phyloP scores from a whole-genome alignment of 1,139 yeast species.

The Kurtzmaniella natalensis region DNA sequence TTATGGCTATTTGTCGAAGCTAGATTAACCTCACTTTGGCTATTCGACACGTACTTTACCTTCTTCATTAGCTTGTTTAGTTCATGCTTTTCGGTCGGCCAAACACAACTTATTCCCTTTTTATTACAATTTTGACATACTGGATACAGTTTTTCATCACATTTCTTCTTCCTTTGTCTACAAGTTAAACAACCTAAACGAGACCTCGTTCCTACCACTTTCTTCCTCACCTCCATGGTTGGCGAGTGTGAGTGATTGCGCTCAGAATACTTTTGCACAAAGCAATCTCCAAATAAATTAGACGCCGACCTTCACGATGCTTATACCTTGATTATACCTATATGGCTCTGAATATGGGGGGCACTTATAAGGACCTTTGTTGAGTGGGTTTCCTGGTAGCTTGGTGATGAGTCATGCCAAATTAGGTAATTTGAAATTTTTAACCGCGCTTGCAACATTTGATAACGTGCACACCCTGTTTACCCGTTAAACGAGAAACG shows the following conservation, averaged over 20 bases:
- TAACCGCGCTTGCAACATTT: conserved; percentile 26
- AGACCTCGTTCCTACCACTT: conserved; percentile 20
- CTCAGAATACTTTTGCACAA: too few relatives aligned
- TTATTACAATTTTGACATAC: conserved; percentile 26
- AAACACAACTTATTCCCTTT: conserved; percentile 24
- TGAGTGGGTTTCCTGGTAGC: neutral
- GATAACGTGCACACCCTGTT: neutral
- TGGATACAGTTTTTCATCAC: conserved; percentile 38
- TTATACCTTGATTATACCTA: too few relatives aligned
- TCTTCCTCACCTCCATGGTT: conserved; percentile 1
- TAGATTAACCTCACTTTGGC: conserved; percentile 15
- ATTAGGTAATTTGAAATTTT: conserved; percentile 19
- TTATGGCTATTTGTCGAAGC: conserved; percentile 33
- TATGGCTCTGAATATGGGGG: too few relatives aligned
- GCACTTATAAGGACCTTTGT: too few relatives aligned
- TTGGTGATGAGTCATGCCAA: conserved; percentile 18
- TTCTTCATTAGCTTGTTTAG: conserved; percentile 20
- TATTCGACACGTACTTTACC: conserved; percentile 22
- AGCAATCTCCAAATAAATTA: too few relatives aligned
- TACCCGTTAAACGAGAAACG: neutral
- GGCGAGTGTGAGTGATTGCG: too few relatives aligned
- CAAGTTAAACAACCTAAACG: conserved; percentile 40
- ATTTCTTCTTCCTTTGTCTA: conserved; percentile 35
- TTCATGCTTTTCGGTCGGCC: conserved; percentile 30
- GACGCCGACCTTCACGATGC: too few relatives aligned